Percentiles rank a stretch among this genome's conserved stretches.
phyloP scores from a whole-genome alignment of 129 eudicot genomes.

The Flaveria trinervia region DNA sequence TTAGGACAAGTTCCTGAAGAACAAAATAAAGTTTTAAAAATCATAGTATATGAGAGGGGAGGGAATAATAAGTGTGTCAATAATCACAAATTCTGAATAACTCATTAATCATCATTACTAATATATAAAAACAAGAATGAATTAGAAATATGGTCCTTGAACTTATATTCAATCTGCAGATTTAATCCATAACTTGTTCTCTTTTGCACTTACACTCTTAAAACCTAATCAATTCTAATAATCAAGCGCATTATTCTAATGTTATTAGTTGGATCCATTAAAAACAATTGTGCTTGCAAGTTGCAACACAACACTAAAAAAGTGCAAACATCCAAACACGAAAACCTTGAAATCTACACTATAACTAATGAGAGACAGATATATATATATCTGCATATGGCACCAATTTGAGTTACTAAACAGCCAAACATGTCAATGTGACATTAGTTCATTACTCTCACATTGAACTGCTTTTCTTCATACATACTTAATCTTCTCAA shows the following conservation, averaged over 20 bases:
- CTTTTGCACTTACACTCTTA: constrained; percentile 11
- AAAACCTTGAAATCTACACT: not conserved
- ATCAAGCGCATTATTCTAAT: not conserved
- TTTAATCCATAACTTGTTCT: not conserved
- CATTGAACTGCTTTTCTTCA: constrained; percentile 8
- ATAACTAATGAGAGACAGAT: not conserved
- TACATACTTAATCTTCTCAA: constrained; percentile 5
- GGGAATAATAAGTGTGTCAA: not conserved
- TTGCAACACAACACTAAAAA: not conserved
- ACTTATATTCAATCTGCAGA: constrained; percentile 13
- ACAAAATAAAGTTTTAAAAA: constrained; percentile 34
- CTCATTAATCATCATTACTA: not conserved
- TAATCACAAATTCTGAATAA: constrained; percentile 3
- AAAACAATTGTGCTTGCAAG: not conserved
- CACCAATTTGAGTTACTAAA: constrained; percentile 3
- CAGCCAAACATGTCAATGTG: constrained; percentile 10
- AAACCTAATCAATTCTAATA: not conserved
- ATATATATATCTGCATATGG: not conserved
- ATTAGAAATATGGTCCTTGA: constrained; percentile 6
- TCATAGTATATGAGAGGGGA: not conserved
- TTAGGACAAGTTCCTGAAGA: constrained; percentile 76
- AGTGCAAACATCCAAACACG: constrained; percentile 6
- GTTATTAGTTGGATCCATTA: constrained; percentile 1
- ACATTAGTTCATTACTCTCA: not conserved
- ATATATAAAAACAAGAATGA: not conserved